Conservation (phyloP, 495 filamentous ascomycete genomes). For the Hyaloscypha bicolor region DNA sequence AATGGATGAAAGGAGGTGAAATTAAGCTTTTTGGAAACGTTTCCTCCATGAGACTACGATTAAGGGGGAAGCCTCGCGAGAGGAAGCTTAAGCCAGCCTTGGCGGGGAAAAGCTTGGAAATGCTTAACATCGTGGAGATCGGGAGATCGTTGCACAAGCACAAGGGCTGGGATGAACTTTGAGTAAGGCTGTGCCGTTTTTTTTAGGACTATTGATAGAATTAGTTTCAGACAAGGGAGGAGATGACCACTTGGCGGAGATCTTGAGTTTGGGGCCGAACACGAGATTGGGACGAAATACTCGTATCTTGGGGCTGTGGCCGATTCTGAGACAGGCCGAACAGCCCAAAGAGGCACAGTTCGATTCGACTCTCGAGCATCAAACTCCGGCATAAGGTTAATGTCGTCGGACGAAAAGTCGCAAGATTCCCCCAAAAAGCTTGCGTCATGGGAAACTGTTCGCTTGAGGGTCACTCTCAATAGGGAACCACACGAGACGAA, state of each 20-base stretch:
- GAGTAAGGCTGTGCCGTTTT: constrained; percentile 2
- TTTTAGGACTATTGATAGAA: constrained; percentile 10
- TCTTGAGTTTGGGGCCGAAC: neutral
- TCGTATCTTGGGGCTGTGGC: neutral
- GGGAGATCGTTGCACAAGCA: neutral
- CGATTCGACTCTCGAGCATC: constrained; percentile 8
- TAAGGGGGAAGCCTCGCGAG: neutral
- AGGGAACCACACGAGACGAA: neutral
- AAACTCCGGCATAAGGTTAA: constrained; percentile 4
- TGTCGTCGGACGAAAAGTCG: neutral
- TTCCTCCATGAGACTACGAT: neutral
- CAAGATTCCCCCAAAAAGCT: neutral
- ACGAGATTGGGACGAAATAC: neutral
- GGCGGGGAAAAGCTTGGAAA: neutral
- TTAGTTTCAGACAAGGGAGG: neutral
- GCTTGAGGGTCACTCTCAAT: neutral
- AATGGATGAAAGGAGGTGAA: constrained; percentile 4
- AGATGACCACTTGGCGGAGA: neutral
- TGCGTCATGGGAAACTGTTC: neutral
- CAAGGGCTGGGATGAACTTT: neutral
- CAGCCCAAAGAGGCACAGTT: constrained; percentile 1
- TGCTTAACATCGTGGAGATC: constrained; percentile 1
- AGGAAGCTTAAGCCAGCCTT: neutral
- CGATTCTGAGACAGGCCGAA: neutral
- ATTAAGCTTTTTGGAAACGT: constrained; percentile 11